Evolutionary conservation across 1,284 basidiomycete genomes (phyloP), one percentile per base, ranked within the genome.

Genomic region (Phenoliferia sp.): DNA sequence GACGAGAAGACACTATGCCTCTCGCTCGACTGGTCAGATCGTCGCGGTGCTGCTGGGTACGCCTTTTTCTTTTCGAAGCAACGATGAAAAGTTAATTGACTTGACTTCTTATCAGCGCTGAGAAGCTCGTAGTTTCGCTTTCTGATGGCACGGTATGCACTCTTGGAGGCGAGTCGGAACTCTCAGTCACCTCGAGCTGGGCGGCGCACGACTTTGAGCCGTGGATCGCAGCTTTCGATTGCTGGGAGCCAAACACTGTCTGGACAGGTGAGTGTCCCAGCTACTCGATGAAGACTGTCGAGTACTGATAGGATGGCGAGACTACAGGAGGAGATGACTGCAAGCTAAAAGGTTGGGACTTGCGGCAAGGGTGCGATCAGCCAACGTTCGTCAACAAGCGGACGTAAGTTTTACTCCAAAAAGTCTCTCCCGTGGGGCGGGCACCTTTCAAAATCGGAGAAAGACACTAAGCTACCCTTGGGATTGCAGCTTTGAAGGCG

Each of bases 221-320:
- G 0, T 99, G 96, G 96, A 88, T 93, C 59, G 87, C 88, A 0
- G 88, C 90, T 0, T 99, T 91, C 87, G 86, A 97, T 76, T 88
- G 89, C 73, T 94, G 90, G 88, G 80, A 91, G 68, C 80, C 82
- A 0, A 86, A 87, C 72, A 79, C 89, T 19, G 82, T 95, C 2
- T 97, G 92, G 82, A 94, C 92, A 19, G 94, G 93, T 89, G 48
- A 50, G 60, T 61, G 31, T 19, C 66, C 55, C 79, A 69, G 4
- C 7, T 9, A 32, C 7, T 31, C 17, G 10, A 57, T 19, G 12
- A 28, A 32, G 31, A 36, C 33, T 33, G 55, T 16, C 28, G 31
- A 26, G 33, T 39, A 28, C 31, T 65, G 55, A 39, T 31, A 39
- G 22, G 28, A 6, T 29, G 16, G 56, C 54, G 6, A 55, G 12